Evolutionary conservation across 441 rosid species (phyloP).

Genomic region (Mallotus japonicus): DNA sequence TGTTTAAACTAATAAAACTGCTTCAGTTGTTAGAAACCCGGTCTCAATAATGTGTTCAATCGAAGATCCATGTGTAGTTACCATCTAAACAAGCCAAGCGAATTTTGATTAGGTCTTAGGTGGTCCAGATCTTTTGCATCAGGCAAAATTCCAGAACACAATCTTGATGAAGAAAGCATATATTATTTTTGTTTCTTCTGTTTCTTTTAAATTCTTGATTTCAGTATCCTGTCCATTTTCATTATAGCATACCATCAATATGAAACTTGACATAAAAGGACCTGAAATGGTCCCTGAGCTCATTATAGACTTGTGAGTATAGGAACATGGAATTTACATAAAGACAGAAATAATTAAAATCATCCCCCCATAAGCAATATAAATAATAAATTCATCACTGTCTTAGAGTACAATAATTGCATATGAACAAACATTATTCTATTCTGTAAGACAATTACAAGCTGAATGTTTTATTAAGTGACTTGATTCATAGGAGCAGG

Average conservation of each 20-base stretch:
- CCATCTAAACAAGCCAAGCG: background rate
- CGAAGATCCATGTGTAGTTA: background rate
- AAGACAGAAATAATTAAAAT: no score
- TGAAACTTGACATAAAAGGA: background rate
- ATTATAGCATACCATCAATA: background rate
- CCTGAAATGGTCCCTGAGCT: background rate
- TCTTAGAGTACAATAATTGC: background rate
- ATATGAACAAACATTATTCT: background rate
- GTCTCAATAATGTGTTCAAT: background rate
- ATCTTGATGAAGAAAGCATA: background rate
- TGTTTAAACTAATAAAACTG: background rate
- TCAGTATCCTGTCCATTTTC: background rate
- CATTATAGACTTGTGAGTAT: background rate
- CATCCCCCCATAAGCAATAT: no score
- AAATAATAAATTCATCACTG: background rate
- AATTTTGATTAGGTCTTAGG: background rate
- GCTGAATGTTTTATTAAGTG: no score
- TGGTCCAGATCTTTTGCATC: background rate
- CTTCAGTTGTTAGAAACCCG: background rate
- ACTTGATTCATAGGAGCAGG: no score
- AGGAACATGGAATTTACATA: no score
- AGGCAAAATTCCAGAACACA: background rate
- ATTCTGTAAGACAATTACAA: background rate
- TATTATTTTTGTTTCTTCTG: background rate
- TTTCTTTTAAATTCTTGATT: background rate